Evolutionary conservation across 257 asterid species (phyloP).

Genomic region (Leonotis leonurus): DNA sequence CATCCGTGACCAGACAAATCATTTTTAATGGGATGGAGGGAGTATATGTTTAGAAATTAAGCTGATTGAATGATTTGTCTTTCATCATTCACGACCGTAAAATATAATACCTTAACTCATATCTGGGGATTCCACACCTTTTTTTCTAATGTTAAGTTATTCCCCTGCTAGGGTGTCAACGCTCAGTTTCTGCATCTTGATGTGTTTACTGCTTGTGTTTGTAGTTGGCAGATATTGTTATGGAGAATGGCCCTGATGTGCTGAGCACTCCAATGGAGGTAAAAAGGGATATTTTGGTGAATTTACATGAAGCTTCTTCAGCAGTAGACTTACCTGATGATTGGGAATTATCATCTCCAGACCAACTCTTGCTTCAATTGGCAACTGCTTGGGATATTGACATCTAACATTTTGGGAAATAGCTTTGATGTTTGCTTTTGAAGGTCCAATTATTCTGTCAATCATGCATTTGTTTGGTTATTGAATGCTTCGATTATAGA

Average conservation of each 20-base stretch:
- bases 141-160: no score
- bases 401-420: slow-evolving; percentile 61
- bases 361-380: slow-evolving; percentile 65
- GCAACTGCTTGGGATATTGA: slow-evolving; percentile 91
- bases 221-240: slow-evolving; percentile 70
- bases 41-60: background rate
- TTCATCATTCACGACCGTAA: background rate
- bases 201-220: slow-evolving; percentile 1
- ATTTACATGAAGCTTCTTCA: slow-evolving; percentile 62
- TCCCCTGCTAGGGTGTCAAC: no score
- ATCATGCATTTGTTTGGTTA: slow-evolving; percentile 7
- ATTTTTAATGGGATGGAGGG: no score
- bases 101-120: no score
- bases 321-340: slow-evolving; percentile 67
- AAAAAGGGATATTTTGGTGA: slow-evolving; percentile 61
- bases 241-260: slow-evolving; percentile 70
- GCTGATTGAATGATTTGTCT: background rate
- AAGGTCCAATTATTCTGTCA: slow-evolving; percentile 9
- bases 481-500: background rate
- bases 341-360: slow-evolving; percentile 89
- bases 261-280: slow-evolving; percentile 62
- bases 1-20: no score
- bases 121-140: no score
- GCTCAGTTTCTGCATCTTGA: background rate
- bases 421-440: slow-evolving; percentile 17